A percentile compares a stretch with the other conserved stretches of the same genome.
Conservation (phyloP, 768 basidiomycete genomes). For the Heimioporus sp. region DNA sequence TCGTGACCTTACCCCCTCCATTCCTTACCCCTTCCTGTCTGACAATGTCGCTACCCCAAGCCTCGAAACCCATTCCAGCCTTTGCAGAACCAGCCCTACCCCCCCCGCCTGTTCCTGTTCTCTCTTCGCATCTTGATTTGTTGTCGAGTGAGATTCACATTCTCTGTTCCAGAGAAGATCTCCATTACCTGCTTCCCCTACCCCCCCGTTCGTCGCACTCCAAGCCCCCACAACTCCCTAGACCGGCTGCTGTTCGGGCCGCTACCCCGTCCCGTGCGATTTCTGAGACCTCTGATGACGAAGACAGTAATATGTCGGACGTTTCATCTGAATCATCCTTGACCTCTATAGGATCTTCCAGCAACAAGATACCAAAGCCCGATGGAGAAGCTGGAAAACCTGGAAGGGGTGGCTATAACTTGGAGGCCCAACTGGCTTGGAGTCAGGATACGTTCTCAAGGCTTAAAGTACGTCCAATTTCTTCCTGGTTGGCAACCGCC, state of each 20-base stretch:
- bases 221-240: too few relatives aligned
- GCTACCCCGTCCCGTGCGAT: too few relatives aligned
- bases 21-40: too few relatives aligned
- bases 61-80: not conserved
- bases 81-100: not conserved
- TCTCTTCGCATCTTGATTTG: too few relatives aligned
- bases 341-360: not conserved
- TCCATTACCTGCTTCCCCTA: not conserved
- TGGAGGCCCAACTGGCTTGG: slow-evolving; percentile 5
- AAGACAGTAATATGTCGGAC: not conserved
- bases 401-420: slow-evolving; percentile 6
- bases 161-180: not conserved
- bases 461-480: not conserved
- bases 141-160: not conserved
- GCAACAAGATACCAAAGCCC: slow-evolving; percentile 7
- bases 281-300: not conserved
- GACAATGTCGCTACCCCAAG: not conserved
- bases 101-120: not conserved
- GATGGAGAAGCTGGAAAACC: slow-evolving; percentile 2
- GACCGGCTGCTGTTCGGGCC: too few relatives aligned
- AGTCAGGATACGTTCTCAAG: not conserved
- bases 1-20: too few relatives aligned
- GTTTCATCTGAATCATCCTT: not conserved
- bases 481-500: not conserved
- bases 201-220: too few relatives aligned